A percentile compares a stretch with the other conserved stretches of the same genome.
Evolutionary conservation across 176 grass and related monocot species (phyloP).

Genomic region (Coix lacrymajobi): DNA sequence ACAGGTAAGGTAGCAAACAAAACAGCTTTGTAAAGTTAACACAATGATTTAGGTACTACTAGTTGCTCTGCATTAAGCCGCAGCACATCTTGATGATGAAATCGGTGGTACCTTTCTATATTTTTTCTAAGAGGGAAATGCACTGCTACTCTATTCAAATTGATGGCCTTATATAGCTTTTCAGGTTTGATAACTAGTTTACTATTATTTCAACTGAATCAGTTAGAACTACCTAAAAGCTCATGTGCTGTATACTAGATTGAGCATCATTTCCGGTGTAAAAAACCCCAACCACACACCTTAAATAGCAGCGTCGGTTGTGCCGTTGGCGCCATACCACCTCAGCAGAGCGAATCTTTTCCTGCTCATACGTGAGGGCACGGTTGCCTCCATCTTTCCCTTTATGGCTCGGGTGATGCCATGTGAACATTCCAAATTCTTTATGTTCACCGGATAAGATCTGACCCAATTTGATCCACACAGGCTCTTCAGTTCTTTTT

Average conservation of each 20-base stretch:
- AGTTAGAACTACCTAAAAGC: not conserved
- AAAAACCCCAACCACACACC: not conserved
- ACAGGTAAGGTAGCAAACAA: not conserved
- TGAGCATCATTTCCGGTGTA: not conserved
- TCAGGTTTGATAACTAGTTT: not conserved
- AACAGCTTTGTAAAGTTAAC: not conserved
- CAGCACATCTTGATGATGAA: not conserved
- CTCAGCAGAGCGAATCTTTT: conserved; percentile 21
- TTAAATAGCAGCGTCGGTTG: not conserved
- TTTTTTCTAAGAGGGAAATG: too few species aligned
- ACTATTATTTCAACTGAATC: not conserved
- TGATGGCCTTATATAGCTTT: not conserved
- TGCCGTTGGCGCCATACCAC: not conserved
- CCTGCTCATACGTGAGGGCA: not conserved
- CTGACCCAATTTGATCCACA: conserved; percentile 2
- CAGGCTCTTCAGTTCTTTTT: not conserved
- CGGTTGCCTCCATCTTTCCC: not conserved
- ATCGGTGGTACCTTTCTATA: not conserved
- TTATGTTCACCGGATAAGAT: not conserved
- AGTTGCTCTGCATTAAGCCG: not conserved
- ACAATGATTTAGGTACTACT: not conserved
- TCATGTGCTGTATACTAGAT: not conserved
- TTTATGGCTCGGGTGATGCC: conserved; percentile 2
- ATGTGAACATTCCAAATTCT: conserved; percentile 4
- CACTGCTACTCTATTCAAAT: not conserved